Conservation (phyloP, 1,284 basidiomycete species). For the Wolfiporia cocos region DNA sequence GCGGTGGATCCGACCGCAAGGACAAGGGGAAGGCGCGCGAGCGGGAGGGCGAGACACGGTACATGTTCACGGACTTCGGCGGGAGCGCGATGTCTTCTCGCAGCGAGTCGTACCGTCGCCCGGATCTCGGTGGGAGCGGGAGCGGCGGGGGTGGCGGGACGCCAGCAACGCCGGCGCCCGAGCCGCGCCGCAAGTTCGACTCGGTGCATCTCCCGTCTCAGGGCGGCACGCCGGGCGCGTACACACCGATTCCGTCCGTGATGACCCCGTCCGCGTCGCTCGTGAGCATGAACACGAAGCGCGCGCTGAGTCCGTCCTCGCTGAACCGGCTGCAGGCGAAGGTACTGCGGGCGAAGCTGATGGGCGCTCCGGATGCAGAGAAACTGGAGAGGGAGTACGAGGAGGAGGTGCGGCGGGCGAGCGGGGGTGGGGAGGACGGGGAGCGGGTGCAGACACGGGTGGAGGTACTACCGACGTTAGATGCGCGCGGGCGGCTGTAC, state of each 20-base stretch:
- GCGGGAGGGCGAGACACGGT: conserved; percentile 44
- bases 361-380: conserved; percentile 67
- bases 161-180: conserved; percentile 54
- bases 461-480: conserved; percentile 87
- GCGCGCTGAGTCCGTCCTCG: conserved; percentile 64
- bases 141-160: too few species aligned
- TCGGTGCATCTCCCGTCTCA: conserved; percentile 41
- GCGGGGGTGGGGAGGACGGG: conserved; percentile 34
- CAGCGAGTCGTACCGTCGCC: conserved; percentile 75
- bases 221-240: conserved; percentile 29
- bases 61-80: conserved; percentile 63
- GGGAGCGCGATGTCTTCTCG: conserved; percentile 65
- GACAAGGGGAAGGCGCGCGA: conserved; percentile 30
- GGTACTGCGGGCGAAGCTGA: conserved; percentile 87
- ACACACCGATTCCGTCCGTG: conserved; percentile 85
- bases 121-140: conserved; percentile 58
- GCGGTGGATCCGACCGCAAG: conserved; percentile 18
- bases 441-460: conserved; percentile 53
- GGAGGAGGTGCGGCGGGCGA: conserved; percentile 45
- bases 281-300: conserved; percentile 30
- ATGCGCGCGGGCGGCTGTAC: conserved; percentile 83
- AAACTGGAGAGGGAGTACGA: conserved; percentile 85
- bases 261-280: conserved; percentile 65
- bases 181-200: conserved; percentile 45
- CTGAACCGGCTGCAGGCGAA: conserved; percentile 93